Base-by-base conservation (phyloP, 805 yeast genomes). In the Sugiyamaella valdiviana region DNA sequence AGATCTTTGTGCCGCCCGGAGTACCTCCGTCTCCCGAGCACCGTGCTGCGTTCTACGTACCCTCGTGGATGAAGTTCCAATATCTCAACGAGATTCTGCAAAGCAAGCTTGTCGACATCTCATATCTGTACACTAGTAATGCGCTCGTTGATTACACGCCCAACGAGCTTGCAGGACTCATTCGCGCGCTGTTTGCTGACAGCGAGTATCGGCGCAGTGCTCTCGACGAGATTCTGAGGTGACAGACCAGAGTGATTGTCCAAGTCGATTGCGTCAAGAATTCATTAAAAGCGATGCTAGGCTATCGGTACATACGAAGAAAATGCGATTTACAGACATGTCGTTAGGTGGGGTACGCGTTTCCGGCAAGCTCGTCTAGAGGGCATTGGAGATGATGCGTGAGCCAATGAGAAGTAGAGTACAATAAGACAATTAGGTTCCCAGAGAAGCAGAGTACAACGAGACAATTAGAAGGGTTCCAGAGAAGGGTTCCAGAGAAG, bases 51-150 rank as follows among this genome's bases (percentile, higher is more conserved):
- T 46, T 50, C 23, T 59, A 57, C 44, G 59, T 65, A 9, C 67
- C 68, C 5, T 59, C 66, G 15, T 68, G 72, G 71, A 53, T 64
- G 50, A 68, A 68, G 52, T 57, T 68, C 24, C 63, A 63, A 48
- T 61, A 63, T 45, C 55, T 68, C 19, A 56, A 54, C 12, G 61
- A 62, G 44, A 49, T 68, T n/a, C 57, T 68, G 14, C 57, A 58
- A 32, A 55, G 65, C 48, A 64, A 54, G 32, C 50, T 68, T 43
- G 63, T 54, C 0, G 61, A 60, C 12, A 66, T 68, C 17, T 39
- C 49, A 39, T 61, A 55, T 26, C 43, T 68, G 53, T 54, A 49
- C 26, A 55, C 53, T n/a, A 53, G 54, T 12, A 55, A 54, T 32
- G 45, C 60, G 42, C 59, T 68, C 44, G 59, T 62, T 2, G 72